Base-by-base conservation (phyloP, 1,284 basidiomycete genomes). In the Blastosporella zonata region DNA sequence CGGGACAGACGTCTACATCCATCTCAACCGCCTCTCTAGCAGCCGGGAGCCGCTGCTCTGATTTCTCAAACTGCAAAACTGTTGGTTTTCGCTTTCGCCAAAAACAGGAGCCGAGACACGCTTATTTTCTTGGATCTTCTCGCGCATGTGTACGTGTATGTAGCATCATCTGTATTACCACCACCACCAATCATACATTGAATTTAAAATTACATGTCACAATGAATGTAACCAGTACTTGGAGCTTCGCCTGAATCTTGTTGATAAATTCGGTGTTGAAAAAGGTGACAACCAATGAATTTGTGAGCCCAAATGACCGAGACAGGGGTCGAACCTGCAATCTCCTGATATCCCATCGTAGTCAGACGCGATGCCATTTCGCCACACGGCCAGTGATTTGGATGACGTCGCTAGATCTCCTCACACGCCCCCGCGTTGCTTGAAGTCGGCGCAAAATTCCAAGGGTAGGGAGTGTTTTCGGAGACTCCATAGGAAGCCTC, bases 1-100 rank as follows among this genome's bases (percentile, higher is more conserved):
- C 60, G 93, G 90, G 3, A 94, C 91, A 29, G 91, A 92, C 63
- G 88, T 94, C 0, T 95, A 95, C 63, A 90, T 95, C 55, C 92
- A 94, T 64, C 70, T 95, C 45, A 95, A 94, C 63, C 78, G 87
- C 46, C 75, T 95, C 13, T 89, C 87, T n/a, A 89, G 86, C 59
- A 88, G 83, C 59, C 72, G 82, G 36, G 89, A 91, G 65, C 89
- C 89, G 4, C 66, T 91, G 35, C 86, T 78, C 13, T 86, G 41
- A 39, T 28, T 3, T 12, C 20, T 8, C 21, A 10, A 12, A 31
- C 41, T 17, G 12, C 20, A n/a, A 28, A 12, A 41, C 17, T 12
- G 5, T 40, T n/a, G 27, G 4, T 10, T 25, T 13, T 6, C 23
- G 23, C 22, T 36, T 27, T 22, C 15, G 34, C 34, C 20, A 27